Conservation (phyloP, 2,329 filamentous ascomycete species). For the Fusarium gaditjirri region DNA sequence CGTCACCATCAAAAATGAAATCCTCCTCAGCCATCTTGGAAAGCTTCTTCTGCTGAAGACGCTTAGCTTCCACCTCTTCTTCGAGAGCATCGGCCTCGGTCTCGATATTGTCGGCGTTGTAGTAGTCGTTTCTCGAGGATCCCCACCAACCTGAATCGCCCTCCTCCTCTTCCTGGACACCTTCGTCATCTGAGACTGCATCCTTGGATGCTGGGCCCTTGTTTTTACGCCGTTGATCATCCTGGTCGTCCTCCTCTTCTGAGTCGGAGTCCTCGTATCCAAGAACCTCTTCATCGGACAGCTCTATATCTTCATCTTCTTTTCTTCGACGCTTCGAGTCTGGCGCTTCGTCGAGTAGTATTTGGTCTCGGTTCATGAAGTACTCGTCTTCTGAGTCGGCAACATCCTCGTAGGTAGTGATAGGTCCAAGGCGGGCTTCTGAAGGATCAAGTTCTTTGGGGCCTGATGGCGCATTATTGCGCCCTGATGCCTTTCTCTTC, state of each 20-base stretch:
- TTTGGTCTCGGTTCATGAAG: conserved; percentile 84
- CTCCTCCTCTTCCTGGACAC: conserved; percentile 61
- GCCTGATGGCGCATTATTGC: conserved; percentile 56
- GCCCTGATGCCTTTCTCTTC: conserved; percentile 76
- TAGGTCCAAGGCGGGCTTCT: conserved; percentile 70
- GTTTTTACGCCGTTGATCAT: conserved; percentile 48
- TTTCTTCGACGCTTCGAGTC: conserved; percentile 80
- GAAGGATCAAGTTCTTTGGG: conserved; percentile 65
- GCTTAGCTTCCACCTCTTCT: conserved; percentile 89
- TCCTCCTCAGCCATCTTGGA: conserved; percentile 90
- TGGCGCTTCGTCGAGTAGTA: conserved; percentile 84
- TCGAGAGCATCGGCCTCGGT: conserved; percentile 79
- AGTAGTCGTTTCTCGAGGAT: conserved; percentile 88
- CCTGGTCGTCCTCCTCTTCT: conserved; percentile 60
- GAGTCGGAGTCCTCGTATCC: conserved; percentile 58
- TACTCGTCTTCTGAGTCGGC: conserved; percentile 96
- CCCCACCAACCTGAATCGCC: conserved; percentile 83
- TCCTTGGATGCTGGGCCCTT: conserved; percentile 47
- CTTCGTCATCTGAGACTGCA: conserved; percentile 63
- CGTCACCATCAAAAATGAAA: conserved; percentile 90
- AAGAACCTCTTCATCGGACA: conserved; percentile 72
- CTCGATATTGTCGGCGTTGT: conserved; percentile 81
- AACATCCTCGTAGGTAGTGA: conserved; percentile 81
- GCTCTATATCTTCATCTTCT: conserved; percentile 74
- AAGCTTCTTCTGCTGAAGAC: conserved; percentile 90